These are phyloP conservation scores for Solanum aculeatissimum DNA, from an alignment of 305 asterid species.

Conservation along the genomic window DNA sequence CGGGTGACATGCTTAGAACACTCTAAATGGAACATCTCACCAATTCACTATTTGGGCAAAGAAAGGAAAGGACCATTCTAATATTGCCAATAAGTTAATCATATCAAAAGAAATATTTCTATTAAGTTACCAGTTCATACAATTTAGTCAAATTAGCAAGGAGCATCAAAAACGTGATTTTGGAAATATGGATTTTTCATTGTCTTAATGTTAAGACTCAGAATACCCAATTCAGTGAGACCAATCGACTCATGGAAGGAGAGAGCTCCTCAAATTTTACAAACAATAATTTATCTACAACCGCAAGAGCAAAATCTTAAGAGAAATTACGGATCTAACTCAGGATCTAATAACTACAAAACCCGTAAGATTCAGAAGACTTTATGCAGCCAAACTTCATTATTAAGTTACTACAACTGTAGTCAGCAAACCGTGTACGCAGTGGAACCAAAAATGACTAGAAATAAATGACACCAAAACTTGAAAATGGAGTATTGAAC, in stretches of 20 bases:
- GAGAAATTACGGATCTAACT: neutral
- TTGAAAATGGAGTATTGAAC: neutral
- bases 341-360: neutral
- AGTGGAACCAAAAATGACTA: neutral
- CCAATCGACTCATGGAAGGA: neutral
- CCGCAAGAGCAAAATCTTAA: neutral
- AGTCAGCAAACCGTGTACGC: neutral
- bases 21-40: neutral
- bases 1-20: neutral
- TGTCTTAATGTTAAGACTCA: neutral
- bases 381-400: neutral
- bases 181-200: neutral
- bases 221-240: neutral
- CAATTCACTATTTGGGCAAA: neutral
- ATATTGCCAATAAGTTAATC: neutral
- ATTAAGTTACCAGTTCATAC: neutral
- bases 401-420: neutral
- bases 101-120: neutral
- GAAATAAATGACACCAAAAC: neutral
- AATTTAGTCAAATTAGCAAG: neutral
- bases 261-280: neutral
- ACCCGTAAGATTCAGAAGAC: neutral
- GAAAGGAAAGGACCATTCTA: neutral
- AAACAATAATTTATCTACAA: neutral
- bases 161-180: neutral